Evolutionary conservation across 192 early-diverging fungal genomes (phyloP).

Genomic region (Spinellus fusiger): DNA sequence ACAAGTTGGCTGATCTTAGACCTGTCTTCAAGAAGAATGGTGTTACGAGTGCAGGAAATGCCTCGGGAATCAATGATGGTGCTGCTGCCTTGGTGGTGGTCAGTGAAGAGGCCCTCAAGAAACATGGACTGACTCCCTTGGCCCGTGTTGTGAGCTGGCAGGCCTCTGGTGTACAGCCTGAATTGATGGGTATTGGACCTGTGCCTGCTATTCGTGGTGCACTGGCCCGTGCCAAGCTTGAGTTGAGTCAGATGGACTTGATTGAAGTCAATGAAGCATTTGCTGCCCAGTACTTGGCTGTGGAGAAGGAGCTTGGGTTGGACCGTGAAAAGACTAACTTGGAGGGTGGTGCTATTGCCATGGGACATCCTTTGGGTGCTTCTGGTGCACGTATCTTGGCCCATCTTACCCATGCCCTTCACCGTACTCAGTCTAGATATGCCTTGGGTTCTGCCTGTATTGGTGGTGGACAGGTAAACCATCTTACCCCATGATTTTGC

Average conservation of each 20-base stretch:
- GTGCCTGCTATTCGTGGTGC: slow-evolving; percentile 85
- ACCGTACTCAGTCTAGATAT: slow-evolving; percentile 76
- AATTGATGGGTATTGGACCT: slow-evolving; percentile 96
- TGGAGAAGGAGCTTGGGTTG: slow-evolving; percentile 82
- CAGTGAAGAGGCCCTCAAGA: slow-evolving; percentile 76
- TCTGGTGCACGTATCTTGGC: slow-evolving; percentile 90
- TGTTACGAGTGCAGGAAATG: slow-evolving; percentile 89
- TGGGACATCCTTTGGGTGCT: slow-evolving; percentile 95
- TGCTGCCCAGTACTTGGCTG: slow-evolving; percentile 85
- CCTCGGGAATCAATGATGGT: slow-evolving; percentile 93
- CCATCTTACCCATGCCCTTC: slow-evolving; percentile 80
- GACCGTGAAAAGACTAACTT: slow-evolving; percentile 74
- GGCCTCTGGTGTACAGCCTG: slow-evolving; percentile 84
- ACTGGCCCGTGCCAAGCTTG: slow-evolving; percentile 72
- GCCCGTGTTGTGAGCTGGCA: slow-evolving; percentile 83
- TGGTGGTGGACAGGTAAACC: slow-evolving; percentile 75
- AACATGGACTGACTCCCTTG: slow-evolving; percentile 74
- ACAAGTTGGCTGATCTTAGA: slow-evolving; percentile 68
- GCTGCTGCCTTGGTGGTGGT: slow-evolving; percentile 84
- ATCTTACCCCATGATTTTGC: slow-evolving; percentile 2
- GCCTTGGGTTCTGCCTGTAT: slow-evolving; percentile 94
- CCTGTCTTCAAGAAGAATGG: slow-evolving; percentile 91
- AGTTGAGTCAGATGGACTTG: slow-evolving; percentile 79
- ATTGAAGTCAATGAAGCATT: slow-evolving; percentile 99
- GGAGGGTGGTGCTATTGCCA: slow-evolving; percentile 90